A percentile compares a stretch with the other conserved stretches of the same genome.
These are phyloP conservation scores for Saturnispora zaruensis DNA, from an alignment of 805 yeast species.

Conservation along the genomic window DNA sequence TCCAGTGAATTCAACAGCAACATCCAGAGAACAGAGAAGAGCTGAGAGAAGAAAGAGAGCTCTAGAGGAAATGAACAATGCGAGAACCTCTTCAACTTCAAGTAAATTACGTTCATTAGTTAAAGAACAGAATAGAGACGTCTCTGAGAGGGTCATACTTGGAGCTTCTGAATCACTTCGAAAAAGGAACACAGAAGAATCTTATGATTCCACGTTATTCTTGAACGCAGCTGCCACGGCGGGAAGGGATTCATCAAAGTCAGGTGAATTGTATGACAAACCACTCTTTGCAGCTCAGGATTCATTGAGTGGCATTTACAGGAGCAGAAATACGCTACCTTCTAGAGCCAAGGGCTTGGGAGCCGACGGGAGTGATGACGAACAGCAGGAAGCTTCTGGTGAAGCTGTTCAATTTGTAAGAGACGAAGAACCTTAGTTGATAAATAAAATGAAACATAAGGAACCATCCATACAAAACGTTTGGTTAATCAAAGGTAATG, in stretches of 20 bases:
- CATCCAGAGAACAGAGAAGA: conserved; percentile 32
- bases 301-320: conserved; percentile 42
- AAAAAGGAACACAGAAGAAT: conserved; percentile 28
- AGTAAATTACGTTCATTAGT: conserved; percentile 36
- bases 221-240: conserved; percentile 35
- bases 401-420: conserved; percentile 25
- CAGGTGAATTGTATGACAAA: conserved; percentile 46
- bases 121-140: conserved; percentile 38
- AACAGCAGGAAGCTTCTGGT: conserved; percentile 24
- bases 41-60: conserved; percentile 39
- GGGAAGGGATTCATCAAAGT: conserved; percentile 27
- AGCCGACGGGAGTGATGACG: conserved; percentile 17
- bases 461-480: not conserved
- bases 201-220: conserved; percentile 52
- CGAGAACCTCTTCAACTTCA: conserved; percentile 38
- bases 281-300: conserved; percentile 50
- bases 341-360: conserved; percentile 20
- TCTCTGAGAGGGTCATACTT: conserved; percentile 47
- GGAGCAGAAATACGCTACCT: conserved; percentile 28
- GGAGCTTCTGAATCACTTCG: conserved; percentile 30
- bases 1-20: conserved; percentile 19
- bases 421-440: conserved; percentile 12
- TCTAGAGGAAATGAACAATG: conserved; percentile 36
- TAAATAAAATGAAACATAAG: not conserved
- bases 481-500: not conserved